Base-by-base conservation (phyloP, 768 basidiomycete species). In the Tulasnella sp. region DNA sequence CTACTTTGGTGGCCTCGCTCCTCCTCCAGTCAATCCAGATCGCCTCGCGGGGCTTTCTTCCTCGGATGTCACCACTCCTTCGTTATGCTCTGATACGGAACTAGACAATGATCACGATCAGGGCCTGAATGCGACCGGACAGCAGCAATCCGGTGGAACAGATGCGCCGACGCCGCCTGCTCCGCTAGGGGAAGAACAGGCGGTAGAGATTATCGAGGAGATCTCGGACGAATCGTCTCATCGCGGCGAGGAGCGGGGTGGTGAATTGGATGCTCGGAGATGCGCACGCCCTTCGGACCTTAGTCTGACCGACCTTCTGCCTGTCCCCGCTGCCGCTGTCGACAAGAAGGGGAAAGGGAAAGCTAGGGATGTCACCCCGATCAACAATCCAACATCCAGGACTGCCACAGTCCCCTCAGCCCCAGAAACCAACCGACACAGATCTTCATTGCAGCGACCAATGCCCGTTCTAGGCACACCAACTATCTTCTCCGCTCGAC, bases 41-140 rank as follows among this genome's bases (percentile, higher is more conserved):
- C 42, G 34, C 43, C 12, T 56, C 11, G 19, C 42, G n/a, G 54
- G 54, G 7, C 45, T 45, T n/a, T 21, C 34, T 19, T 29, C 34
- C 9, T 59, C 57, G 5, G 57, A 59, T 25, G 10, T 59, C 15
- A 59, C 57, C 31, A 59, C 57, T 4, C 57, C 57, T 7, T 59
- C 57, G 12, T 29, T 59, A 0, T 51, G 57, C 19, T 59, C 57
- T 22, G 57, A 59, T 34, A 59, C 57, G 17, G 57, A 59, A 27
- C 43, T 48, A 11, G 57, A 59, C 25, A 34, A 24, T 15, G 57
- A 59, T 19, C 45, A 30, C 19, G 57, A 59, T 15, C 57, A 38
- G 25, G 30, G 10, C n/a, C 19, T 30, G 10, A 34, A 57, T 29
- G 34, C 29, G 4, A 10, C 25, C 24, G 53, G 43, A 53, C 53